A percentile compares a stretch with the other conserved stretches of the same genome.
These are phyloP conservation scores for Globisporangium alternatum DNA, from an alignment of 352 stramenopile species.

Conservation along the genomic window DNA sequence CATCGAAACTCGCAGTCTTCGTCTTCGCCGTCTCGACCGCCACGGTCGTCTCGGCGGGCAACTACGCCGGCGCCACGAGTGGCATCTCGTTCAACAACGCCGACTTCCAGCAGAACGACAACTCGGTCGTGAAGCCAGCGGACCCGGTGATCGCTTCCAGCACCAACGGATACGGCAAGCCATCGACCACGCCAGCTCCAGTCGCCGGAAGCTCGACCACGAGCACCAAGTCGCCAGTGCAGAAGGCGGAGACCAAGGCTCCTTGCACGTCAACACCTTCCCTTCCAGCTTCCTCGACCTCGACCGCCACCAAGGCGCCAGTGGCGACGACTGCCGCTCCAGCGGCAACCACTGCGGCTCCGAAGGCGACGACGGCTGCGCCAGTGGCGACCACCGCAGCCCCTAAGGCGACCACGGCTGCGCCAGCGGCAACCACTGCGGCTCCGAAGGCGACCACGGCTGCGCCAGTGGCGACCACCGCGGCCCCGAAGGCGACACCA, in stretches of 20 bases:
- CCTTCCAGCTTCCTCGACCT: neutral
- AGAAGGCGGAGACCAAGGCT: neutral
- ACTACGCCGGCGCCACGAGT: slow-evolving; percentile 10
- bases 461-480: slow-evolving; percentile 6
- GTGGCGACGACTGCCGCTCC: slow-evolving; percentile 12
- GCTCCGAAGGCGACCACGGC: slow-evolving; percentile 6
- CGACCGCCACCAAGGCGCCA: slow-evolving; percentile 2
- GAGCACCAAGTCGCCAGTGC: slow-evolving; percentile 7
- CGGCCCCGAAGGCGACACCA: slow-evolving; percentile 15
- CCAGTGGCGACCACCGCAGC: slow-evolving; percentile 19
- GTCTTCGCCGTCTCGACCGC: slow-evolving; percentile 12
- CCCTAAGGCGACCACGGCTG: neutral
- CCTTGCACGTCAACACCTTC: slow-evolving; percentile 12
- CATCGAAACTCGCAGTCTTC: slow-evolving; percentile 19
- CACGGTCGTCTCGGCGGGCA: slow-evolving; percentile 15
- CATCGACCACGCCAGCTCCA: neutral
- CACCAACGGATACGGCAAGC: slow-evolving; percentile 11
- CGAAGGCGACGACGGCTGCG: neutral
- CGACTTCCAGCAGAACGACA: slow-evolving; percentile 22
- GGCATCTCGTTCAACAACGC: slow-evolving; percentile 20
- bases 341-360: neutral
- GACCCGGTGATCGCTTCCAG: slow-evolving; percentile 11
- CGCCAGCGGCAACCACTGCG: neutral
- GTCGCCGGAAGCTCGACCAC: neutral
- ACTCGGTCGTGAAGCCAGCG: slow-evolving; percentile 17